Base-by-base conservation (phyloP, 2,329 filamentous ascomycete genomes). In the Parascedosporium putredinis region DNA sequence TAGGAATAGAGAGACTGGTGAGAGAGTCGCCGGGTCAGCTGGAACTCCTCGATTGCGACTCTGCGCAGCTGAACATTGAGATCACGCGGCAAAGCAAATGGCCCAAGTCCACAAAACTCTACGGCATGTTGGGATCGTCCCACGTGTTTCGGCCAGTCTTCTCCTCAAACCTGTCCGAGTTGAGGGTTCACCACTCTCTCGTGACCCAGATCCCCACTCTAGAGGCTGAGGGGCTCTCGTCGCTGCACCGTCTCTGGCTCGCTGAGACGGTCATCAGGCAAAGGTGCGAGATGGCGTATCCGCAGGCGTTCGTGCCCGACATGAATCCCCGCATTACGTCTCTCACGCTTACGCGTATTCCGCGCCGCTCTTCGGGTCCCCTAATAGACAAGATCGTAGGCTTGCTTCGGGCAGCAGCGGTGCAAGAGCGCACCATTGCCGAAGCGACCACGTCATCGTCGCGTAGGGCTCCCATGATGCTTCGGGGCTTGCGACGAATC, bases 161-260 rank as follows among this genome's bases (percentile, higher is more conserved):
- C 47, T 76, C 74, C 1, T 71, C 73, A 1, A 76, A 76, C 53
- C 63, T 83, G 4, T 70, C 73, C 27, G 64, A 64, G 1, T 61
- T 83, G 2, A 70, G 73, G 10, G 64, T 80, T 5, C 79, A 83
- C 47, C 79, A 83, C 58, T 82, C 78, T 0, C 55, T 81, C 2
- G 69, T 83, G 5, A 83, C 79, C 0, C 68, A 71, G 36, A 66
- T 77, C 7, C 74, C 73, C 2, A 72, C 70, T 0, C 54, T 79
- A 3, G 52, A 64, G 4, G 60, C 66, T 6, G 60, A 66, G 1
- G 62, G 61, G 8, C 55, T 72, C 3, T 66, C 68, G 3, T 54
- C 59, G 2, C 55, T 67, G 51, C 60, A 63, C 7, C 58, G 65
- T 3, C 40, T 67, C 7, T 69, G 67, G 55, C 52, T 74, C 6